Base-by-base conservation (phyloP, 1,139 yeast genomes). In the Kodamaea sp. region DNA sequence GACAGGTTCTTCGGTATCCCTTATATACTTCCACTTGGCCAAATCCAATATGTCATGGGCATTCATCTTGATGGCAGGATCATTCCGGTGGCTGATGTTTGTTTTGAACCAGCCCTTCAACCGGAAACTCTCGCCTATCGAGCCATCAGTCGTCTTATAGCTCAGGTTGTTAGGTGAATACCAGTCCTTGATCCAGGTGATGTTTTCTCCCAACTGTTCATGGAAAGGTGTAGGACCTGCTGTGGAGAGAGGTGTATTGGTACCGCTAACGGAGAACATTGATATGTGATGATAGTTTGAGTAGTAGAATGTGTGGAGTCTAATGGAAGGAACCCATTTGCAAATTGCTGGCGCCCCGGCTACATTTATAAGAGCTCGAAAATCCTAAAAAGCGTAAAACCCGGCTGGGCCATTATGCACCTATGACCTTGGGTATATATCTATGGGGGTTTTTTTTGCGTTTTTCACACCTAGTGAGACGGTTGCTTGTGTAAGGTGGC, bases 161-260 rank as follows among this genome's bases (percentile, higher is more conserved):
- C 42, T 41, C 29, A 46, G 53, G 13, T 48, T 50, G 15, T 47
- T 50, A 31, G 38, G 33, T 18, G 51, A 47, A 48, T 63, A 65
- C 73, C 73, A 67, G 37, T 63, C 72, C 29, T 64, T 62, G 26
- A 63, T 53, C 76, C 76, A 70, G 10, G 70, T 64, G 31, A 57
- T 53, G 15, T 63, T 50, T 19, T 57, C 66, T 6, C 51, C 56
- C 22, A 55, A 36, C 24, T 49, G 55, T 27, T 55, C 63, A 32
- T 55, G 55, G 33, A 27, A 34, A 8, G 42, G 39, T 7, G 41
- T 29, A 14, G 37, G 28, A 12, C 34, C 31, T 15, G 22, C 24
- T 2, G 28, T n/a, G 4, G 46, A 46, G 11, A 38, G 34, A 2
- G 48, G 48, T 5, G 50, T 46, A 19, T 33, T 37, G 29, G 43